Conservation (phyloP, 176 grass and related monocot genomes). For the Neostapfia colusana region DNA sequence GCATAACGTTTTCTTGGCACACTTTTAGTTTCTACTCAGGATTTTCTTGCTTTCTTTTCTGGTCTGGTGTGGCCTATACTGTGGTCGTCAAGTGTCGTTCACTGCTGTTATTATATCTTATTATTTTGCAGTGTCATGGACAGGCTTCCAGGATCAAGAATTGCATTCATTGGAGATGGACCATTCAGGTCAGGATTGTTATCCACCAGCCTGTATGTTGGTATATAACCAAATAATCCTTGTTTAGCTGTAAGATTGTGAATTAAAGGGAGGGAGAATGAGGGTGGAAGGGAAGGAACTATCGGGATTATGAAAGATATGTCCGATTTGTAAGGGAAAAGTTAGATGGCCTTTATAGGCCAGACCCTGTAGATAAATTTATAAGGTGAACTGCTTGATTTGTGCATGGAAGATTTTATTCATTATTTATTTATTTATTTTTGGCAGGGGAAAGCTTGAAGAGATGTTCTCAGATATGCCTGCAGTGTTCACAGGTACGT, state of each 20-base stretch:
- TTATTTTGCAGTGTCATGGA: conserved; percentile 61
- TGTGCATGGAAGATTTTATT: not conserved
- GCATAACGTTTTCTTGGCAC: not conserved
- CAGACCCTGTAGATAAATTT: not conserved
- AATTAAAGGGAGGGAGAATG: not conserved
- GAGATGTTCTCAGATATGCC: conserved; percentile 70
- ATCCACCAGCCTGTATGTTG: not conserved
- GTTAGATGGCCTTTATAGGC: not conserved
- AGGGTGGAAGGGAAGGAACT: not conserved
- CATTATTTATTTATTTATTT: not conserved
- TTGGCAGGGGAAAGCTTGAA: conserved; percentile 58
- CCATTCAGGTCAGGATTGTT: conserved; percentile 48
- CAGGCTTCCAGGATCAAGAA: conserved; percentile 55
- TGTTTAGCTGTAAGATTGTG: not conserved
- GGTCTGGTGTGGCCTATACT: not conserved
- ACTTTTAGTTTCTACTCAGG: not conserved
- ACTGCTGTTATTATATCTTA: not conserved
- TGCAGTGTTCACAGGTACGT: conserved; percentile 61
- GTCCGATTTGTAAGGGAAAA: not conserved
- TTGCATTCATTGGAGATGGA: conserved; percentile 65
- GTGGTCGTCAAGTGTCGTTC: not conserved
- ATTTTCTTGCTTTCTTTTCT: not conserved
- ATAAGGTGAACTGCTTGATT: not conserved
- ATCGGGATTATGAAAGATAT: not conserved
- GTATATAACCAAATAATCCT: conserved; percentile 1